Evolutionary conservation across 129 eudicot species (phyloP).

Genomic region (Silybum marianum): DNA sequence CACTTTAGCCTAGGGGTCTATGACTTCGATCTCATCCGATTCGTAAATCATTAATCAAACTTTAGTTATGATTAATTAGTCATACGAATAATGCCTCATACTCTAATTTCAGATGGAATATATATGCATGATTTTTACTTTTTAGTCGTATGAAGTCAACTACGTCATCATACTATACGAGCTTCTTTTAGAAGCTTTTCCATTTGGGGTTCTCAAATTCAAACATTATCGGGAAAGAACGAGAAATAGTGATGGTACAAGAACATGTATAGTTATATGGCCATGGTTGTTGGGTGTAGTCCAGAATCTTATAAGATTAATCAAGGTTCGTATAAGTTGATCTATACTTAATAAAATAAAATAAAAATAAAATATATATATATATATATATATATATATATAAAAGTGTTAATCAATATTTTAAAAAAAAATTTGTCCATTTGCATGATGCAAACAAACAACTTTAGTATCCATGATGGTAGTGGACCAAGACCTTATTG

Average conservation of each 20-base stretch:
- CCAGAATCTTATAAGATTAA: neutral
- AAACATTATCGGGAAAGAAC: neutral
- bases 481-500: constrained; percentile 52
- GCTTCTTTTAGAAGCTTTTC: neutral
- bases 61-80: neutral
- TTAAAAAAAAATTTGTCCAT: constrained; percentile 26
- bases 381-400: too few relatives aligned
- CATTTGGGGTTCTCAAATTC: too few relatives aligned
- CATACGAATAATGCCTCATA: neutral
- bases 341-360: neutral
- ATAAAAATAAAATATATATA: too few relatives aligned
- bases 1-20: constrained; percentile 17
- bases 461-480: constrained; percentile 51
- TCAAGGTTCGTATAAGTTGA: neutral
- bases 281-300: neutral
- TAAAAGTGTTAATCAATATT: neutral
- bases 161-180: neutral
- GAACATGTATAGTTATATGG: neutral
- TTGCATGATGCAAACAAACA: constrained; percentile 42
- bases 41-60: neutral
- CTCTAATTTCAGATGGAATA: neutral
- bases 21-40: neutral
- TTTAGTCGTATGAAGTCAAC: neutral
- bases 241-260: neutral
- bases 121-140: neutral